Conservation (phyloP, 1,284 basidiomycete species). For the Xanthoconium separans region DNA sequence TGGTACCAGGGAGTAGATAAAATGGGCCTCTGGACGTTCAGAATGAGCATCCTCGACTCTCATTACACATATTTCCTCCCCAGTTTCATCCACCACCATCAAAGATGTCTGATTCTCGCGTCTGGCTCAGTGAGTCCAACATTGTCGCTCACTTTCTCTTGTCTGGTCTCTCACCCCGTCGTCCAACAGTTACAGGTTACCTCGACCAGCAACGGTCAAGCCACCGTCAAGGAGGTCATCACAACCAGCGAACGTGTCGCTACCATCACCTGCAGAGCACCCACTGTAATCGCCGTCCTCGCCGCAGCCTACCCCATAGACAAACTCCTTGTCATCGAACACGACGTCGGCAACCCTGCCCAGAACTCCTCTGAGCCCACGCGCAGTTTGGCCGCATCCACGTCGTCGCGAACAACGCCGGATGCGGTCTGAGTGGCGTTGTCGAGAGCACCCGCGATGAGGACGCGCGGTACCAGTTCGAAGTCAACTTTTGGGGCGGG, state of each 20-base stretch:
- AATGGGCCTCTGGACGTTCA: neutral
- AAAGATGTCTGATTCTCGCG: constrained; percentile 26
- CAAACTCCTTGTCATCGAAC: constrained; percentile 22
- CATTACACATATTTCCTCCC: neutral
- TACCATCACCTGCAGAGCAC: constrained; percentile 23
- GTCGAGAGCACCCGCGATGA: constrained; percentile 27
- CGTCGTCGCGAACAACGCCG: constrained; percentile 46
- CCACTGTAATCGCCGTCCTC: constrained; percentile 15
- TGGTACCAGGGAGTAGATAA: constrained; percentile 9
- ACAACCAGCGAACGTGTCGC: constrained; percentile 23
- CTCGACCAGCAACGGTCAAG: constrained; percentile 25
- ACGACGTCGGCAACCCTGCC: constrained; percentile 22
- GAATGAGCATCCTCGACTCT: neutral
- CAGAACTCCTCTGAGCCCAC: constrained; percentile 25
- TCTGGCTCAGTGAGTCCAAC: constrained; percentile 23
- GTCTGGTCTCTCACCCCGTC: too few relatives aligned
- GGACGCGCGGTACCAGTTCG: constrained; percentile 33
- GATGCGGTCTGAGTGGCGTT: constrained; percentile 27
- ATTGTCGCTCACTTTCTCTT: too few relatives aligned
- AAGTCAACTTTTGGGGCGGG: constrained; percentile 41
- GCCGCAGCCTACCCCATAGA: constrained; percentile 14
- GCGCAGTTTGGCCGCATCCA: constrained; percentile 41
- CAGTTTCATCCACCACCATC: neutral
- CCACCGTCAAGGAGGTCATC: constrained; percentile 21
- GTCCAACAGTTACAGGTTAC: constrained; percentile 22